Base-by-base conservation (phyloP, 2,329 filamentous ascomycete genomes). In the Bipolaris zeicola region DNA sequence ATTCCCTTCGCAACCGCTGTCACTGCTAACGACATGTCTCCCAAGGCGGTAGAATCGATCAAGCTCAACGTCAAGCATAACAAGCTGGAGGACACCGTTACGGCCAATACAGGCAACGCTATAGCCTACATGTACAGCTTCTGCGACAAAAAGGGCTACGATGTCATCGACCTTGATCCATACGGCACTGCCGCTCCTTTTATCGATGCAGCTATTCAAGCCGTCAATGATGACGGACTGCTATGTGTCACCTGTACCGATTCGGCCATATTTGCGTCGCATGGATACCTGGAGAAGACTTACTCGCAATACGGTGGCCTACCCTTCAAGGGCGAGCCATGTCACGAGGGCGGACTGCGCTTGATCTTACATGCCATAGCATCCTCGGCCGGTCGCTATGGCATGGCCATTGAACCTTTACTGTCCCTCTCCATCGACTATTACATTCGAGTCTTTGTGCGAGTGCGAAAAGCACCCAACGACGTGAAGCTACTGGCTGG, bases 191-290 rank as follows among this genome's bases (percentile, higher is more conserved):
- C 94, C 0, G 91, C 91, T 8, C 90, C 91, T 1, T 99, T 99
- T 76, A 84, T 99, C 51, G 95, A 99, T 72, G 88, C 91, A 1
- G 92, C 95, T 1, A 82, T 99, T 7, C 93, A 97, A 77, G 87
- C 91, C 1, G 85, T 97, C 6, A 87, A 89, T 62, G 91, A 97
- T 66, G 94, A 94, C 1, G 95, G 95, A 3, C 82, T 99, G 37
- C 83, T 99, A 4, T 97, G 93, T 73, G 90, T 99, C 5, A 99
- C 95, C 1, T 99, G 95, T 77, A 99, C 95, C 0, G 95, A 99
- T 75, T 93, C 94, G 8, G 92, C 90, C 8, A 91, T 99, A 2
- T 99, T 93, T 84, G 94, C 94, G 1, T 96, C 94, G 0, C 90
- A 91, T 65, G 92, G 93, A 53, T 99, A 98, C 71, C 88, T 91